Conservation (phyloP, 176 grass and related monocot species). For the Oropetium thomaeum region DNA sequence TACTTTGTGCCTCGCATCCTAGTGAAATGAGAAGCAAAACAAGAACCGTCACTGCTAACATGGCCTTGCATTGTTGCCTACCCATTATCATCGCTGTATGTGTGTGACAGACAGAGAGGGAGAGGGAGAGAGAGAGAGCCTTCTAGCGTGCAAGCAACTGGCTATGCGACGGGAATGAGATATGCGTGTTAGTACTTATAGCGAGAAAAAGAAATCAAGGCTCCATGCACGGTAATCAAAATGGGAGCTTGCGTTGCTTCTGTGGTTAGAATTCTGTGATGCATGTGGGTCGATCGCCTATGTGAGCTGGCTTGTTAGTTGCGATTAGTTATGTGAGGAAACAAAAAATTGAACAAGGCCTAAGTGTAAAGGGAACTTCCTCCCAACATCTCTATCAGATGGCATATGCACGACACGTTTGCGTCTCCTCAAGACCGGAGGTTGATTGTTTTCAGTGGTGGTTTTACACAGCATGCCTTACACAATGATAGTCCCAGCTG, state of each 20-base stretch:
- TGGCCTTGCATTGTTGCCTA: not conserved
- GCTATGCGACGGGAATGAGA: not conserved
- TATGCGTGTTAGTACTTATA: not conserved
- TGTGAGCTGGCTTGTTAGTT: not conserved
- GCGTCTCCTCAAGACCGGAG: no score
- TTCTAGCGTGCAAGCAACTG: not conserved
- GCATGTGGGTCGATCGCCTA: not conserved
- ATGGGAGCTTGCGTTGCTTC: not conserved
- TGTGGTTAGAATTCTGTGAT: not conserved
- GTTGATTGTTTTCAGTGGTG: no score
- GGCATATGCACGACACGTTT: not conserved
- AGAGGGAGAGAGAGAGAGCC: not conserved
- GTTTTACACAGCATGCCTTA: no score
- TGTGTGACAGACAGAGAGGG: not conserved
- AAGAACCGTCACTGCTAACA: not conserved
- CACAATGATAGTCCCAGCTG: no score
- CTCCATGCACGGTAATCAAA: not conserved
- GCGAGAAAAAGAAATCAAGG: not conserved
- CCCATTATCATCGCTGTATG: not conserved
- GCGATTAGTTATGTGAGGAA: not conserved
- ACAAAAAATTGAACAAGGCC: not conserved
- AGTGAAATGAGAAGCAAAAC: not conserved
- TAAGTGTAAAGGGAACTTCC: not conserved
- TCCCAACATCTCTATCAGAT: not conserved
- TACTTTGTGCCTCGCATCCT: slow-evolving; percentile 19